These are phyloP conservation scores for Selaginella moellendorffii DNA, from an alignment of 75 land plant genomes.

Conservation along the genomic window DNA sequence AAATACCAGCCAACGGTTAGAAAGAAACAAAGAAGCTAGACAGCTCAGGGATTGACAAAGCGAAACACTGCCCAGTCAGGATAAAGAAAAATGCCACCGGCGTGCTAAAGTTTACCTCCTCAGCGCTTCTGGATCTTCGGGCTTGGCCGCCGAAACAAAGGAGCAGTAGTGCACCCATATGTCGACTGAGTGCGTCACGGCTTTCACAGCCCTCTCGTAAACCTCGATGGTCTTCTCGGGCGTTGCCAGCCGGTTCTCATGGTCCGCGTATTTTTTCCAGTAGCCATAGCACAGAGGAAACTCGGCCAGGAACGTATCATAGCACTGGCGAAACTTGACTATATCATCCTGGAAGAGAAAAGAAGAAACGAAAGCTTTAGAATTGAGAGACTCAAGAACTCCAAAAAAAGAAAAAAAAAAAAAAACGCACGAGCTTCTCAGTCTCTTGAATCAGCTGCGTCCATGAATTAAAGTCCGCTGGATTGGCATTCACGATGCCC, in stretches of 20 bases:
- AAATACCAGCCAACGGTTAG: neutral
- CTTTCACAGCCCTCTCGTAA: constrained; percentile 85
- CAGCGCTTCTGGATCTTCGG: constrained; percentile 67
- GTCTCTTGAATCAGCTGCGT: constrained; percentile 84
- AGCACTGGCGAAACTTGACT: constrained; percentile 55
- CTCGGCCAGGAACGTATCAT: constrained; percentile 89
- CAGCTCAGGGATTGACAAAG: constrained; percentile 9
- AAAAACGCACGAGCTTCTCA: constrained; percentile 45
- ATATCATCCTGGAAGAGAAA: constrained; percentile 43
- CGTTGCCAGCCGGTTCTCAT: constrained; percentile 52
- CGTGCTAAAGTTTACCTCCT: constrained; percentile 49
- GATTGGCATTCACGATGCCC: constrained; percentile 67
- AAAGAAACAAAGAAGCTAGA: neutral
- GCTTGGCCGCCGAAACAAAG: constrained; percentile 55
- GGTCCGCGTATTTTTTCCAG: constrained; percentile 99
- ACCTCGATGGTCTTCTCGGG: constrained; percentile 81
- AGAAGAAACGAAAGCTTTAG: neutral
- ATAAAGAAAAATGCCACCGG: constrained; percentile 2
- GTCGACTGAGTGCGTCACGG: constrained; percentile 95
- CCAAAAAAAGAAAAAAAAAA: neutral
- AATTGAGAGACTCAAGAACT: neutral
- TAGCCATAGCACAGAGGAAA: constrained; percentile 98
- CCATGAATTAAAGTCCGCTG: constrained; percentile 88
- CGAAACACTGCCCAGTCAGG: constrained; percentile 1
- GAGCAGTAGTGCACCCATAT: constrained; percentile 86